These are phyloP conservation scores for Heimioporus sp. DNA, from an alignment of 768 basidiomycete genomes.

Conservation along the genomic window DNA sequence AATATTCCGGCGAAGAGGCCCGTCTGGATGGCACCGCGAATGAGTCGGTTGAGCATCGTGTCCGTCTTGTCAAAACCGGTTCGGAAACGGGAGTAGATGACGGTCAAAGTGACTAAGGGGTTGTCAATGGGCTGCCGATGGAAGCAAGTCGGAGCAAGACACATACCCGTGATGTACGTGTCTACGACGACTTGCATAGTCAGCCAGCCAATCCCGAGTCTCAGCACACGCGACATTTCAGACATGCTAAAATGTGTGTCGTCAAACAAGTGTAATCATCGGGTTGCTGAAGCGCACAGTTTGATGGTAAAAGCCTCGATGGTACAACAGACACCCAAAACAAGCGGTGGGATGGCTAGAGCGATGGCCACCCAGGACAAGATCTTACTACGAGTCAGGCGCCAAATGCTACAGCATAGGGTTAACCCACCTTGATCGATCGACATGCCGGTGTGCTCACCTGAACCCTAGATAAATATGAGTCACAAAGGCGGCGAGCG, in stretches of 20 bases:
- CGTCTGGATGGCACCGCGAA: constrained; percentile 54
- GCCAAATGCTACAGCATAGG: constrained; percentile 8
- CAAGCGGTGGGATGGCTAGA: constrained; percentile 38
- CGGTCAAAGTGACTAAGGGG: constrained; percentile 17
- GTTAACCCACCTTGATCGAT: neutral
- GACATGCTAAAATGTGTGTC: no score
- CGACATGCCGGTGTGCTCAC: constrained; percentile 20
- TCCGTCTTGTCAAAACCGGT: constrained; percentile 55
- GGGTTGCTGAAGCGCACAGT: constrained; percentile 28
- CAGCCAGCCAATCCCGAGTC: constrained; percentile 45
- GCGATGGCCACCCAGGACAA: constrained; percentile 35
- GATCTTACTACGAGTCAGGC: constrained; percentile 9
- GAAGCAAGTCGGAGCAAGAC: no score
- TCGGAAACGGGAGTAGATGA: constrained; percentile 39
- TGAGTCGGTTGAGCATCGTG: constrained; percentile 50
- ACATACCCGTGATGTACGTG: constrained; percentile 41
- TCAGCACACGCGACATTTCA: constrained; percentile 32
- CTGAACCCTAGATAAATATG: constrained; percentile 48
- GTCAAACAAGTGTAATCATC: neutral
- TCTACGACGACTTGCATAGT: constrained; percentile 46
- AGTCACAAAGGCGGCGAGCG: constrained; percentile 47
- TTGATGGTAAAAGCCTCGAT: constrained; percentile 42
- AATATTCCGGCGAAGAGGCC: constrained; percentile 51
- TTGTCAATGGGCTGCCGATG: neutral
- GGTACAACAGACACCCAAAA: constrained; percentile 43